Percentiles rank a stretch among this genome's conserved stretches.
Evolutionary conservation across 179 eudicot species (phyloP).

Genomic region (Silene coronaria): DNA sequence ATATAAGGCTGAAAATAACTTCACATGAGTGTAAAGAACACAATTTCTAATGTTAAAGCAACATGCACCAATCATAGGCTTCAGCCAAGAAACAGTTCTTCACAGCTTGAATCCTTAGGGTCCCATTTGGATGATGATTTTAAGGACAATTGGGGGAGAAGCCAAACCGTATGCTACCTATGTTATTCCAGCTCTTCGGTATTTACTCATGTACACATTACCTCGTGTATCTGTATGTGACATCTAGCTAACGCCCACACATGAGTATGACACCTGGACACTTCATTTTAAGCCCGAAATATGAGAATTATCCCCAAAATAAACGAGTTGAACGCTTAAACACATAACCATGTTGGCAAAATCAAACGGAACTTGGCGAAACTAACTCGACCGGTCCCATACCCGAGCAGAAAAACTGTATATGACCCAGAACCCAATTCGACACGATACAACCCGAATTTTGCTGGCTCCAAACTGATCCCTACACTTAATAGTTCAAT

Average conservation of each 20-base stretch:
- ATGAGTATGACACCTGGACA: not conserved
- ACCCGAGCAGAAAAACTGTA: not conserved
- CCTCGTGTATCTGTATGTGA: not conserved
- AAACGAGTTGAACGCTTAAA: not conserved
- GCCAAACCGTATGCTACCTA: constrained; percentile 8
- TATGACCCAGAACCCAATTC: no score
- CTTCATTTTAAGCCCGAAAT: not conserved
- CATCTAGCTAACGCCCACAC: not conserved
- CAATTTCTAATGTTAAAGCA: not conserved
- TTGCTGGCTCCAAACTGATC: no score
- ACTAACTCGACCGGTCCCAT: not conserved
- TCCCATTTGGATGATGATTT: constrained; percentile 14
- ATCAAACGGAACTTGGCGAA: no score
- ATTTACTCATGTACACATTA: not conserved
- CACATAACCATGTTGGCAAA: no score
- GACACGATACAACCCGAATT: not conserved
- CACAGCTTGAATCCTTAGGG: not conserved
- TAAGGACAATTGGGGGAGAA: constrained; percentile 15
- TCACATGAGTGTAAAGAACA: constrained; percentile 14
- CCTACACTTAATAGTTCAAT: no score
- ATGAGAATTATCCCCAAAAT: not conserved
- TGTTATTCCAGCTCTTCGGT: not conserved
- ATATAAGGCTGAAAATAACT: not conserved
- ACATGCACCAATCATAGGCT: constrained; percentile 8
- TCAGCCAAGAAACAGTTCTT: constrained; percentile 14